Evolutionary conservation across 306 rosid genomes (phyloP).

Genomic region (Lablab purpureus): DNA sequence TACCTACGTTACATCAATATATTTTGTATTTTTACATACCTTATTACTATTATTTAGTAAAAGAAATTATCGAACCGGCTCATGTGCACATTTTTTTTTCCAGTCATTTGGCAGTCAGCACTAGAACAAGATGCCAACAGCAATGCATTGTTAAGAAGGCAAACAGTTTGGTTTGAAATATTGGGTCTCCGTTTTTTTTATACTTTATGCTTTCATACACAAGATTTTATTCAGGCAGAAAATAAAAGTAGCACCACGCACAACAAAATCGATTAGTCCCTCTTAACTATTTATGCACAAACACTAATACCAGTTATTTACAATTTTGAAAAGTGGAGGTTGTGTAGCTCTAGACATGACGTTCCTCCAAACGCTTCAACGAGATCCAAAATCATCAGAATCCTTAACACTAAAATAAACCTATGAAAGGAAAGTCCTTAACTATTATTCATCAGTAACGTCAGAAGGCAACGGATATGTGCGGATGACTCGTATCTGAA

Average conservation of each 20-base stretch:
- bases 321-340: slow-evolving; percentile 29
- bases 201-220: neutral
- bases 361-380: slow-evolving; percentile 8
- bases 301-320: slow-evolving; percentile 38
- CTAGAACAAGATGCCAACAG: neutral
- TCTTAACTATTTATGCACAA: neutral
- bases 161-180: neutral
- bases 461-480: slow-evolving; percentile 59
- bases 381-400: slow-evolving; percentile 6
- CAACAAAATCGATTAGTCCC: slow-evolving; percentile 21
- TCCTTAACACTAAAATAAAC: slow-evolving; percentile 18
- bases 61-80: neutral
- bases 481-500: slow-evolving; percentile 76
- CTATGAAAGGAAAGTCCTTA: slow-evolving; percentile 27
- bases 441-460: slow-evolving; percentile 50
- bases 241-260: neutral
- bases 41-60: neutral
- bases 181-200: neutral
- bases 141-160: neutral
- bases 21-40: too few relatives aligned
- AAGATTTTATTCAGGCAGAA: neutral
- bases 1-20: too few relatives aligned
- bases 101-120: neutral
- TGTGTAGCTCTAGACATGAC: slow-evolving; percentile 15
- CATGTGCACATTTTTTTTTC: neutral